Evolutionary conservation across 176 grass and related monocot genomes (phyloP).

Genomic region (Luzula sylvatica): DNA sequence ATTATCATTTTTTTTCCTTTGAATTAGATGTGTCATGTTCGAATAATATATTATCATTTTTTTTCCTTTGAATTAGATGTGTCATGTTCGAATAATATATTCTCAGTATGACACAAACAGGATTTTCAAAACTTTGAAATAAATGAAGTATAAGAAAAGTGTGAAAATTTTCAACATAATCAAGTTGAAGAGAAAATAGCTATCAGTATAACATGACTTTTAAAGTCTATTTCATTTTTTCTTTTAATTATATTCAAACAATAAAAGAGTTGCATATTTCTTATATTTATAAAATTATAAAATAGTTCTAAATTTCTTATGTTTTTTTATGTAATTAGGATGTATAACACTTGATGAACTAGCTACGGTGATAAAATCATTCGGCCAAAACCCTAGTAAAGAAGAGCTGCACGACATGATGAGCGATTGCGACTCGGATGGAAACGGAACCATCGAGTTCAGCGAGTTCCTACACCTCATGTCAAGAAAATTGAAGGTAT

Average conservation of each 20-base stretch:
- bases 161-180: not conserved
- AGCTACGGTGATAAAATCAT: conserved; percentile 47
- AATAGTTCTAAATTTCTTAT: not conserved
- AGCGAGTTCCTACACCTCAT: conserved; percentile 57
- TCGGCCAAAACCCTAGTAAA: conserved; percentile 42
- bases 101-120: too few relatives aligned
- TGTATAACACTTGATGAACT: conserved; percentile 81
- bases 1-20: too few relatives aligned
- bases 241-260: too few relatives aligned
- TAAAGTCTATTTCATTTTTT: too few relatives aligned
- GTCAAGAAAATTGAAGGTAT: conserved; percentile 39
- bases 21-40: too few relatives aligned
- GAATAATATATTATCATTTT: too few relatives aligned
- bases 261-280: too few relatives aligned
- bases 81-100: too few relatives aligned
- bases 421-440: conserved; percentile 60
- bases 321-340: conserved; percentile 15
- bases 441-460: conserved; percentile 79
- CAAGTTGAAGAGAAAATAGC: not conserved
- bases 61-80: too few relatives aligned
- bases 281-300: too few relatives aligned
- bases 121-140: too few relatives aligned
- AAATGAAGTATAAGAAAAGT: too few relatives aligned
- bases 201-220: not conserved
- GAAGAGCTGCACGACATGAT: conserved; percentile 70